Percentiles rank a stretch among this genome's conserved stretches.
Evolutionary conservation across 1,284 basidiomycete species (phyloP).

Genomic region (Waitea zeae): DNA sequence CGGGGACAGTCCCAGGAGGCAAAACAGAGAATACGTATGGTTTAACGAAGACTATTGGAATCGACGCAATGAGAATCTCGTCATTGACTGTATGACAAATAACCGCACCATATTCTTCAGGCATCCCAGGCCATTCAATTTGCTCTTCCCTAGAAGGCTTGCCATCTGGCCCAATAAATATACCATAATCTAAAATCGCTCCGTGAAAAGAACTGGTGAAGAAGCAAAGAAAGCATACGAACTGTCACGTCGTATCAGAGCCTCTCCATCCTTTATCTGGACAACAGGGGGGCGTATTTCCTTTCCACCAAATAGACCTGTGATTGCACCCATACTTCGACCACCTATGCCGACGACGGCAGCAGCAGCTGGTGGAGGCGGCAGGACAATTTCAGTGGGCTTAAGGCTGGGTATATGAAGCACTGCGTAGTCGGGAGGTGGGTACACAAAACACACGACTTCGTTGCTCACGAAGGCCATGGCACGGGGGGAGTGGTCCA

Average conservation of each 20-base stretch:
- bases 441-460: conserved; percentile 60
- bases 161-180: conserved; percentile 57
- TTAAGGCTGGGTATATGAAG: conserved; percentile 48
- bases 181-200: conserved; percentile 43
- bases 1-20: conserved; percentile 43
- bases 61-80: conserved; percentile 1
- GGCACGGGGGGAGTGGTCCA: conserved; percentile 75
- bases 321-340: conserved; percentile 52
- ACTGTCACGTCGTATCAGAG: conserved; percentile 73
- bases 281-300: conserved; percentile 55
- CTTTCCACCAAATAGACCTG: conserved; percentile 66
- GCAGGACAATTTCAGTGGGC: too few relatives aligned
- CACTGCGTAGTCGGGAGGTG: conserved; percentile 57
- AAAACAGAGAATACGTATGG: conserved; percentile 78
- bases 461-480: conserved; percentile 53
- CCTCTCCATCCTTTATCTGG: conserved; percentile 47
- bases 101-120: conserved; percentile 60
- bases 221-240: conserved; percentile 14
- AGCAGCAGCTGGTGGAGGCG: too few relatives aligned
- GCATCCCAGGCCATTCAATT: conserved; percentile 66
- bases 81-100: background rate
- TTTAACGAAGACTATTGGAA: conserved; percentile 45
- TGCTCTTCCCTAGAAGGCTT: conserved; percentile 38
- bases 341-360: too few relatives aligned
- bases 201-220: conserved; percentile 3